phyloP scores from a whole-genome alignment of 306 rosid genomes.

The Phaseolus lunatus region DNA sequence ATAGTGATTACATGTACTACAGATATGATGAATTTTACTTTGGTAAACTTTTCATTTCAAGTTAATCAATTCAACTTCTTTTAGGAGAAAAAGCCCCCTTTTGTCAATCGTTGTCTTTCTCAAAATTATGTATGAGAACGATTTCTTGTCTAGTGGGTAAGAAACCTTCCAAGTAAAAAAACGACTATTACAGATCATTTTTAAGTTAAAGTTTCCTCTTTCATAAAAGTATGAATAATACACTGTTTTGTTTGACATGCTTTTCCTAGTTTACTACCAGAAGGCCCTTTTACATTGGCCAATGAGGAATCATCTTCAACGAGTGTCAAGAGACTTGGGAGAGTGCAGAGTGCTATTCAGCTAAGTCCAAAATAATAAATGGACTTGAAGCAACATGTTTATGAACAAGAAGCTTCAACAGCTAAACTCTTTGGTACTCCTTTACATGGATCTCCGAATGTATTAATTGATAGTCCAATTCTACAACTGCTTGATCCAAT shows the following conservation, averaged over 20 bases:
- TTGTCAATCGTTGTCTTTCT: not conserved
- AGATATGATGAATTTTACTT: too few relatives aligned
- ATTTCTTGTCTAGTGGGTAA: not conserved
- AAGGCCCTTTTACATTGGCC: not conserved
- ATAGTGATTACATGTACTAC: too few relatives aligned
- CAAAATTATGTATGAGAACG: not conserved
- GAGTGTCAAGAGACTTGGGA: not conserved
- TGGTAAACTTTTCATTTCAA: not conserved
- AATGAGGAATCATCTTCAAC: constrained; percentile 8
- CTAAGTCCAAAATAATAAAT: not conserved
- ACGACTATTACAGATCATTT: not conserved
- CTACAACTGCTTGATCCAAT: constrained; percentile 81
- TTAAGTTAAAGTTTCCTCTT: not conserved
- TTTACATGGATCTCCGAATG: constrained; percentile 78
- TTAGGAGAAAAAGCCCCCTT: too few relatives aligned
- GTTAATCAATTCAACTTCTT: too few relatives aligned
- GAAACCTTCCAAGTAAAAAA: not conserved
- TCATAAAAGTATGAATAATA: too few relatives aligned
- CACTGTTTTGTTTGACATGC: too few relatives aligned
- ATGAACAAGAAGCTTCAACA: constrained; percentile 82
- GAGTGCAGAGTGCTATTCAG: not conserved
- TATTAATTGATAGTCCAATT: constrained; percentile 59
- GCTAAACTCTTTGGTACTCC: constrained; percentile 88
- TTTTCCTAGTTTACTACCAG: not conserved
- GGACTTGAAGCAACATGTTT: constrained; percentile 21